A percentile compares a stretch with the other conserved stretches of the same genome.
These are phyloP conservation scores for Emergomyces africanus DNA, from an alignment of 2,329 filamentous ascomycete genomes.

Conservation along the genomic window DNA sequence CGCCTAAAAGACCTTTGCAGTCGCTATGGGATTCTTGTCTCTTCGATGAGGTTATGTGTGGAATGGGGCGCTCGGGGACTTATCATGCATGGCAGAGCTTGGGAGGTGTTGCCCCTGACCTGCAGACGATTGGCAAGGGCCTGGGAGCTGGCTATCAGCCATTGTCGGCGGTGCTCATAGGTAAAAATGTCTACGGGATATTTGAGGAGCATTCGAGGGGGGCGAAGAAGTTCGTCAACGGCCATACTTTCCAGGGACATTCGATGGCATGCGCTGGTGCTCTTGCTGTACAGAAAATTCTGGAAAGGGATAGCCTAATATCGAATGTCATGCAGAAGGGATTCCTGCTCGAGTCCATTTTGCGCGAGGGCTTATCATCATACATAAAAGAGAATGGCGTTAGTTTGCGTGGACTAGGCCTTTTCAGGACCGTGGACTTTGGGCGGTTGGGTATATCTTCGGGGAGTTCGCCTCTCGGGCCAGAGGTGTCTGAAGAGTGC, in stretches of 20 bases:
- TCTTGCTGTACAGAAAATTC: conserved; percentile 39
- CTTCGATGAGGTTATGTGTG: conserved; percentile 41
- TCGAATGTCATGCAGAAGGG: conserved; percentile 26
- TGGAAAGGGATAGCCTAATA: conserved; percentile 38
- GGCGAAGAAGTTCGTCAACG: conserved; percentile 38
- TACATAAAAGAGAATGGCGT: background rate
- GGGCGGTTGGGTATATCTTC: background rate
- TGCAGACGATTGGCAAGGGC: conserved; percentile 46
- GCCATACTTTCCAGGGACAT: conserved; percentile 46
- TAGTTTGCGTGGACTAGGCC: background rate
- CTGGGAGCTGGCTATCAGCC: conserved; percentile 43
- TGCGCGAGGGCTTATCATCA: background rate
- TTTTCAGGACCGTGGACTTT: conserved; percentile 2
- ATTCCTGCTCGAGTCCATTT: background rate
- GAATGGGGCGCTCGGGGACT: conserved; percentile 42
- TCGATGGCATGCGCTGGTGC: conserved; percentile 40
- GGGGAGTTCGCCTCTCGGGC: background rate
- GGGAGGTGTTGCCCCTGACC: conserved; percentile 41
- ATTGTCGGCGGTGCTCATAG: conserved; percentile 40
- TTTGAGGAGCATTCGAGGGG: conserved; percentile 24
- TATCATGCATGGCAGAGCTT: conserved; percentile 43
- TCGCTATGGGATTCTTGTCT: conserved; percentile 41
- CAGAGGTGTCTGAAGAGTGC: conserved; percentile 1
- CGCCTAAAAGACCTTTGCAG: conserved; percentile 43
- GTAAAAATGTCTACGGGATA: conserved; percentile 33